Evolutionary conservation across 805 yeast genomes (phyloP).

Genomic region (Metschnikowia lunata): DNA sequence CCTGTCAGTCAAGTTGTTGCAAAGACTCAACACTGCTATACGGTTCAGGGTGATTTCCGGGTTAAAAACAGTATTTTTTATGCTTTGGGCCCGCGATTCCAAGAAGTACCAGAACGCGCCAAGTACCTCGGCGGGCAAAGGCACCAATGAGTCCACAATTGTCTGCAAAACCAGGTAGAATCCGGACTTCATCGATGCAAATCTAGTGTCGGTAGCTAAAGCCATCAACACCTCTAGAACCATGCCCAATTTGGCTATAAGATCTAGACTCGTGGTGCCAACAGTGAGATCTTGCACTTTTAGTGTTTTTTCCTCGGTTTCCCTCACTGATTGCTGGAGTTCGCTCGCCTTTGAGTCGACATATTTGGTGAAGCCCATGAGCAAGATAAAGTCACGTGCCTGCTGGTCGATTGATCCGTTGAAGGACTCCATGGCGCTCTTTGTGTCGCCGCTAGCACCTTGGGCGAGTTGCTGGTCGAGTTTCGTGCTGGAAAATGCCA

Average conservation of each 20-base stretch:
- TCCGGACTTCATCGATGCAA: constrained; percentile 18
- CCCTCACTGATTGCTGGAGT: background rate
- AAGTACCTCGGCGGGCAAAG: constrained; percentile 17
- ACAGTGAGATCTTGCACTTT: too few species aligned
- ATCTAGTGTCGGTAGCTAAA: constrained; percentile 12
- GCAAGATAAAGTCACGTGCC: constrained; percentile 19
- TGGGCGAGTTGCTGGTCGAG: background rate
- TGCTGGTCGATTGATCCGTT: constrained; percentile 21
- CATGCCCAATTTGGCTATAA: constrained; percentile 17
- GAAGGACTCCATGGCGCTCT: constrained; percentile 19
- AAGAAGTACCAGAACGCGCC: constrained; percentile 35
- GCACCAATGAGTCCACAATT: constrained; percentile 22
- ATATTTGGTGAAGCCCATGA: constrained; percentile 20
- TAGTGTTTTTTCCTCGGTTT: background rate
- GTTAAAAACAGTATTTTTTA: constrained; percentile 25
- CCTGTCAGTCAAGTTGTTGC: constrained; percentile 36
- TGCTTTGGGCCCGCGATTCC: constrained; percentile 28
- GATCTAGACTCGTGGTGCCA: background rate
- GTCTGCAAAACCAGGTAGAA: constrained; percentile 25
- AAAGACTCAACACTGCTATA: constrained; percentile 36
- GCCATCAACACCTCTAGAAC: constrained; percentile 27
- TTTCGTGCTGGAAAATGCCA: background rate
- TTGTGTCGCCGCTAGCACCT: constrained; percentile 4
- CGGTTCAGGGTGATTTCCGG: constrained; percentile 29
- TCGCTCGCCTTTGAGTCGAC: constrained; percentile 8